A percentile compares a stretch with the other conserved stretches of the same genome.
phyloP scores from a whole-genome alignment of 1,139 yeast genomes.

The Candida sanyaensis region DNA sequence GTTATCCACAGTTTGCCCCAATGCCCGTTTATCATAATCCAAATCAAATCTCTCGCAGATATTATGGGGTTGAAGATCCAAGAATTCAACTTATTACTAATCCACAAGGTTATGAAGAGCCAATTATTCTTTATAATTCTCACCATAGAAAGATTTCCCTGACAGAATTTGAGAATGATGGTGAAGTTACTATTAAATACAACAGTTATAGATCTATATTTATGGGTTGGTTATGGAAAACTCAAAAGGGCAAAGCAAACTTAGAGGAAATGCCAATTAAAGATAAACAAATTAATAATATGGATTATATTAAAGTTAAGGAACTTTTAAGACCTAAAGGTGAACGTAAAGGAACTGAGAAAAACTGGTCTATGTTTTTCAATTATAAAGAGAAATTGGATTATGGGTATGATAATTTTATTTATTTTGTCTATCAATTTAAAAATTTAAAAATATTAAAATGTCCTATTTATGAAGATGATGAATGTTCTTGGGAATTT shows the following conservation, averaged over 20 bases:
- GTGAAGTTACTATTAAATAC: constrained; percentile 12
- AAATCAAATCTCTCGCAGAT: constrained; percentile 21
- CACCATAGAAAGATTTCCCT: constrained; percentile 26
- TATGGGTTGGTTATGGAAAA: constrained; percentile 35
- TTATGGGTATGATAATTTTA: constrained; percentile 19
- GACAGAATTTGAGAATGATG: constrained; percentile 1
- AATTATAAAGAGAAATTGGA: not conserved
- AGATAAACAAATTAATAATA: constrained; percentile 15
- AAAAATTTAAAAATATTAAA: constrained; percentile 23
- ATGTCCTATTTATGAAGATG: constrained; percentile 20
- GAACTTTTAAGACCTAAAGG: constrained; percentile 24
- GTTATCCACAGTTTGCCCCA: constrained; percentile 34
- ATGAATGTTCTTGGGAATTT: constrained; percentile 10
- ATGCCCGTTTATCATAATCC: constrained; percentile 36
- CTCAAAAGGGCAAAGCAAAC: constrained; percentile 33
- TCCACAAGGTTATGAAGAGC: constrained; percentile 37
- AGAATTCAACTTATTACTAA: constrained; percentile 33
- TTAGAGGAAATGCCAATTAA: constrained; percentile 21
- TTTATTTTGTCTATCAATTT: constrained; percentile 31
- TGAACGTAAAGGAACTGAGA: constrained; percentile 19
- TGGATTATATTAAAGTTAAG: constrained; percentile 23
- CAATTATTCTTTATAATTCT: constrained; percentile 35
- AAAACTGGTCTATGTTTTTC: constrained; percentile 20
- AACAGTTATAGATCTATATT: constrained; percentile 24
- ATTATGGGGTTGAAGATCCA: constrained; percentile 47